A percentile compares a stretch with the other conserved stretches of the same genome.
These are phyloP conservation scores for Amoebophrya sp. DNA, from an alignment of 169 alveolate species.

Conservation along the genomic window DNA sequence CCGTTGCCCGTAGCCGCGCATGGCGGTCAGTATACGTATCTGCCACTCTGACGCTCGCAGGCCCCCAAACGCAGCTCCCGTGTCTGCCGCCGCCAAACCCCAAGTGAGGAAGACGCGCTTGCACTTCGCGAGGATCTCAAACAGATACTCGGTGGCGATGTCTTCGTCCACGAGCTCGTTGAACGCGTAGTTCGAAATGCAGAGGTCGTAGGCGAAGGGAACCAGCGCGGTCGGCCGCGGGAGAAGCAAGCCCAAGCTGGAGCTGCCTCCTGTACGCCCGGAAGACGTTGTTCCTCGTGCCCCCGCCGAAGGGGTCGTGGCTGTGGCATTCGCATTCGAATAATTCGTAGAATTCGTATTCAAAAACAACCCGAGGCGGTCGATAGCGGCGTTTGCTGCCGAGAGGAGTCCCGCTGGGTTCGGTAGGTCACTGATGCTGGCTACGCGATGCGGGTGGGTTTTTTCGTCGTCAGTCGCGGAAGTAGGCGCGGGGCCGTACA, in stretches of 20 bases:
- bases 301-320: not conserved
- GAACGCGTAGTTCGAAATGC: not conserved
- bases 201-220: not conserved
- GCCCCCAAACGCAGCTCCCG: not conserved
- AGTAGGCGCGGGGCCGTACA: too few species aligned
- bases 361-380: not conserved
- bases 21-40: not conserved
- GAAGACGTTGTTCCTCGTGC: not conserved
- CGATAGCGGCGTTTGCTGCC: not conserved
- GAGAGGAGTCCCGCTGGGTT: too few species aligned
- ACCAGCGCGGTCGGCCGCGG: not conserved
- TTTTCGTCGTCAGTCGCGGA: too few species aligned
- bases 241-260: too few species aligned
- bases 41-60: not conserved
- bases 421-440: too few species aligned
- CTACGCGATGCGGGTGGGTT: too few species aligned
- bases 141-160: not conserved
- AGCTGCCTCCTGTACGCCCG: too few species aligned
- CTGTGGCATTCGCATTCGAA: not conserved
- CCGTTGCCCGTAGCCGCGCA: not conserved
- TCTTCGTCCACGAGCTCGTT: not conserved
- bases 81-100: not conserved
- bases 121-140: not conserved
- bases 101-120: not conserved
- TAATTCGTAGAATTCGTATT: not conserved